Evolutionary conservation across 2,329 filamentous ascomycete genomes (phyloP).

Genomic region (Falciphora oryzae): DNA sequence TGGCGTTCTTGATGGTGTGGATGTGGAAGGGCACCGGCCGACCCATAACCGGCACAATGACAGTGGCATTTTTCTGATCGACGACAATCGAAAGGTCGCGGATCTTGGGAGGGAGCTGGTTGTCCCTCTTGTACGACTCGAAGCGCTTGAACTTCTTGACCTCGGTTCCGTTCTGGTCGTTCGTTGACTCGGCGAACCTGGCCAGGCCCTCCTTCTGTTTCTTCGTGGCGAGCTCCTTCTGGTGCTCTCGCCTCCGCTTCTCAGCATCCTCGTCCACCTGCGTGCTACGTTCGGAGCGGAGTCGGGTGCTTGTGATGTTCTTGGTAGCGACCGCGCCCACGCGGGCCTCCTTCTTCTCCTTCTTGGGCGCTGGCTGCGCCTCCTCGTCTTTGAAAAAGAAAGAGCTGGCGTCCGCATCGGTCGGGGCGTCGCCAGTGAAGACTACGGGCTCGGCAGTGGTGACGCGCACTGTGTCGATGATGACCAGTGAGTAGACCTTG

Average conservation of each 20-base stretch:
- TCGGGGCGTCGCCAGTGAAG: constrained; percentile 89
- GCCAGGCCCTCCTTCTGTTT: constrained; percentile 86
- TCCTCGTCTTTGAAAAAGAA: constrained; percentile 99
- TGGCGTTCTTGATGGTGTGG: constrained; percentile 96
- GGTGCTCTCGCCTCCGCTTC: constrained; percentile 79
- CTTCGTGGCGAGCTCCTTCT: constrained; percentile 79
- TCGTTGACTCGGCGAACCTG: constrained; percentile 79
- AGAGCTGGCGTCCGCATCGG: constrained; percentile 87
- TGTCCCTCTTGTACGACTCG: constrained; percentile 97
- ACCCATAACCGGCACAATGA: constrained; percentile 95
- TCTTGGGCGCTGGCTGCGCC: constrained; percentile 78
- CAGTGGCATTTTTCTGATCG: constrained; percentile 81
- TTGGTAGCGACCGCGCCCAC: constrained; percentile 86
- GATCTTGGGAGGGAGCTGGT: constrained; percentile 78
- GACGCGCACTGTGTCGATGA: constrained; percentile 91
- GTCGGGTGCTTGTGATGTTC: constrained; percentile 90
- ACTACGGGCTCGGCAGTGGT: constrained; percentile 72
- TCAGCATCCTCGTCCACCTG: constrained; percentile 89
- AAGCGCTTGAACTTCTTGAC: constrained; percentile 99
- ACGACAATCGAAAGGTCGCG: constrained; percentile 86
- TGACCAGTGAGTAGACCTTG: constrained; percentile 79
- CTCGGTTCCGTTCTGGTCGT: constrained; percentile 79
- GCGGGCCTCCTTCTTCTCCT: constrained; percentile 77
- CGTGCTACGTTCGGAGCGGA: constrained; percentile 84
- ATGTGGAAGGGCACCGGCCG: constrained; percentile 97